Conservation (phyloP, 768 basidiomycete species). For the Leccinellum luteum region DNA sequence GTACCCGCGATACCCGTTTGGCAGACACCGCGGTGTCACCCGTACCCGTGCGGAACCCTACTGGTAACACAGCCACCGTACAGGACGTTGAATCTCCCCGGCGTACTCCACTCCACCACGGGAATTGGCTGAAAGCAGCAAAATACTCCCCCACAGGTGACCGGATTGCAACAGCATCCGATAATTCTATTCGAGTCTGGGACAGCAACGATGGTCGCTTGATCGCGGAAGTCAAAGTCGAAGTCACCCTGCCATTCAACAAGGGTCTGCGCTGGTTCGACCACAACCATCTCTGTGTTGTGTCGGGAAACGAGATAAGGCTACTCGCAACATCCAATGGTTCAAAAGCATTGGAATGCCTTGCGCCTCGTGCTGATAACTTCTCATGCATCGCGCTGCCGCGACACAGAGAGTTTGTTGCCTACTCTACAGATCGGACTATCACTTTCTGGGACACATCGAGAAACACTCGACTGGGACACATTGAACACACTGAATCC, state of each 20-base stretch:
- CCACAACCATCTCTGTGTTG: background rate
- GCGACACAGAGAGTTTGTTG: background rate
- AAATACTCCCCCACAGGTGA: background rate
- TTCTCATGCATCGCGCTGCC: background rate
- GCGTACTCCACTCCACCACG: background rate
- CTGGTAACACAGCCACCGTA: background rate
- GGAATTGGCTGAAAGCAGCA: background rate
- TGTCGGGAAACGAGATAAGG: background rate
- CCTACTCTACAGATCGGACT: background rate
- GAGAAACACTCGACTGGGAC: background rate
- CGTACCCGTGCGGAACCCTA: too few species aligned
- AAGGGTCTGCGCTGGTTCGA: conserved; percentile 38
- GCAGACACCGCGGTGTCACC: too few species aligned
- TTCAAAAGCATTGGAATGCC: background rate
- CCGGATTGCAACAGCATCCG: background rate
- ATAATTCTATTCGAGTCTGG: background rate
- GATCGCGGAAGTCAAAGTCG: background rate
- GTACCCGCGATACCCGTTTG: too few species aligned
- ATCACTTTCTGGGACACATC: background rate
- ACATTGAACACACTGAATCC: background rate
- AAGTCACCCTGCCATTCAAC: background rate
- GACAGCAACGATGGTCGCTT: background rate
- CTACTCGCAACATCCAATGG: background rate
- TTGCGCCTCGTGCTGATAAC: background rate
- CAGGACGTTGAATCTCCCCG: background rate